Conservation (phyloP, 352 stramenopile species). For the Globisporangium iwayamae region DNA sequence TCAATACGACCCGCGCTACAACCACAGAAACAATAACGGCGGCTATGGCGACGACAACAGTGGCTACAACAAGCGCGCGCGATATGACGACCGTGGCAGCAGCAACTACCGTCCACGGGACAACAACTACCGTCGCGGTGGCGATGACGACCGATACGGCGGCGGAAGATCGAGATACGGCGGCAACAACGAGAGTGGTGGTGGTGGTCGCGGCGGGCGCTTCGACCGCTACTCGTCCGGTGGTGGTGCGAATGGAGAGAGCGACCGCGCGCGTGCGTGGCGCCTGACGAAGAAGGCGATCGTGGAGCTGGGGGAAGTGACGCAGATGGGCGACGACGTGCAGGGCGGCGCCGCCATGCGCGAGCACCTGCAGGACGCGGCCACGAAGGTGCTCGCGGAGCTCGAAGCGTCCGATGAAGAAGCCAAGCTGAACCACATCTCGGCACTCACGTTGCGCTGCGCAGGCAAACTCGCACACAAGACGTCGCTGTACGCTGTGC, state of each 20-base stretch:
- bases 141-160: slow-evolving; percentile 31
- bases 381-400: slow-evolving; percentile 42
- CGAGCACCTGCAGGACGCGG: slow-evolving; percentile 44
- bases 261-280: slow-evolving; percentile 64
- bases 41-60: slow-evolving; percentile 46
- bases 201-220: slow-evolving; percentile 21
- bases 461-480: slow-evolving; percentile 60
- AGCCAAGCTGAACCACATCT: slow-evolving; percentile 57
- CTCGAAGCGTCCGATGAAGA: slow-evolving; percentile 45
- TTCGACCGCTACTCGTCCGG: slow-evolving; percentile 17
- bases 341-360: slow-evolving; percentile 25
- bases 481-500: slow-evolving; percentile 63
- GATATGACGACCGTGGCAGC: slow-evolving; percentile 37
- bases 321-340: slow-evolving; percentile 28
- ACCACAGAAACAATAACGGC: slow-evolving; percentile 15
- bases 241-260: slow-evolving; percentile 34
- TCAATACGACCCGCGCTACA: slow-evolving; percentile 14
- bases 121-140: slow-evolving; percentile 23
- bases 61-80: slow-evolving; percentile 54
- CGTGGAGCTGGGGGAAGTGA: slow-evolving; percentile 59
- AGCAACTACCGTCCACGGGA: slow-evolving; percentile 24
- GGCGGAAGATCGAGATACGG: slow-evolving; percentile 24
- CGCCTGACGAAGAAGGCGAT: slow-evolving; percentile 71
- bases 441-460: slow-evolving; percentile 49
- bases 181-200: slow-evolving; percentile 13